These are phyloP conservation scores for Hyphopichia fennica DNA, from an alignment of 1,139 yeast species.

Conservation along the genomic window DNA sequence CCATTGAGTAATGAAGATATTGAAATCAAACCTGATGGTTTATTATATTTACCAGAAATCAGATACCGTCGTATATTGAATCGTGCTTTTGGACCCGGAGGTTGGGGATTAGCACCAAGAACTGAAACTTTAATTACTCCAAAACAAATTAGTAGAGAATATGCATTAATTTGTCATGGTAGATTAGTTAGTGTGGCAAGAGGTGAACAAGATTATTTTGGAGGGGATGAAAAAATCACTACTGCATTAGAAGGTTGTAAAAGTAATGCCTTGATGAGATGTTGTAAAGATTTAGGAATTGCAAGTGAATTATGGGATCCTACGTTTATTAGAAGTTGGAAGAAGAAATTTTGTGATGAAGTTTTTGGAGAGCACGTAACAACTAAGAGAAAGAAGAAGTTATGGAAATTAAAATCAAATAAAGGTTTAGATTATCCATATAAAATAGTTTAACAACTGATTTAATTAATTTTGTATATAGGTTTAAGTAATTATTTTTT, in stretches of 20 bases:
- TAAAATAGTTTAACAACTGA: slow-evolving; percentile 28
- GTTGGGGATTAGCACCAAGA: slow-evolving; percentile 97
- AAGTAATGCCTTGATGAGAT: slow-evolving; percentile 94
- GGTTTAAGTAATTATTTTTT: not conserved
- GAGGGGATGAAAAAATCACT: slow-evolving; percentile 77
- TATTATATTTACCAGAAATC: slow-evolving; percentile 88
- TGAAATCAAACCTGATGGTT: slow-evolving; percentile 94
- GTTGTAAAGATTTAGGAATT: slow-evolving; percentile 94
- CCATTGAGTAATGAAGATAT: slow-evolving; percentile 68
- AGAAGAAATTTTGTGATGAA: slow-evolving; percentile 73
- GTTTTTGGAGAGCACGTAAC: slow-evolving; percentile 83
- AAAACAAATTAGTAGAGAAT: slow-evolving; percentile 73
- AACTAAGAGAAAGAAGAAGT: slow-evolving; percentile 81
- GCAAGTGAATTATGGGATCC: slow-evolving; percentile 99
- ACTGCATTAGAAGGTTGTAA: slow-evolving; percentile 98
- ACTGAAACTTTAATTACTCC: slow-evolving; percentile 77
- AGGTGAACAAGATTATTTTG: slow-evolving; percentile 93
- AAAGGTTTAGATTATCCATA: slow-evolving; percentile 81
- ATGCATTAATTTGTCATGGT: slow-evolving; percentile 84
- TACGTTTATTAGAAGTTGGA: slow-evolving; percentile 76
- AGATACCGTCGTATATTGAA: slow-evolving; percentile 87
- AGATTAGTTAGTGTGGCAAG: slow-evolving; percentile 88
- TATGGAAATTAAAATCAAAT: slow-evolving; percentile 83
- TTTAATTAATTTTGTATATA: no score
- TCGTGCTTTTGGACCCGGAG: slow-evolving; percentile 96